These are phyloP conservation scores for Ogataea haglerorum DNA, from an alignment of 805 yeast genomes.

Conservation along the genomic window DNA sequence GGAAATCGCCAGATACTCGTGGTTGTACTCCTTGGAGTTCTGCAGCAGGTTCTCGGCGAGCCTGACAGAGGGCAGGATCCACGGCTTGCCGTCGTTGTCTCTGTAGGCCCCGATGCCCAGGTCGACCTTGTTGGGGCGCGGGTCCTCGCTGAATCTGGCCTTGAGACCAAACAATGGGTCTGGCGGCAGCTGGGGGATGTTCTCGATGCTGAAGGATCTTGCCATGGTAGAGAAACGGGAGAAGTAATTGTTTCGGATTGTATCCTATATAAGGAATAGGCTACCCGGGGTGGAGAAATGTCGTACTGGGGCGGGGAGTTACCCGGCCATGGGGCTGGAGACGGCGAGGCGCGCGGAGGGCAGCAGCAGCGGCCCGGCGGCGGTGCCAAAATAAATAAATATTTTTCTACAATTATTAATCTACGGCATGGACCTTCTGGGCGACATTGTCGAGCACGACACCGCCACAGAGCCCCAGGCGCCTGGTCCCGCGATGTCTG, in stretches of 20 bases:
- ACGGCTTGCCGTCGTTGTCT: slow-evolving; percentile 84
- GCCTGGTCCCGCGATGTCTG: slow-evolving; percentile 2
- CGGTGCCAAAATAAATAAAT: neutral
- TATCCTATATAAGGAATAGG: neutral
- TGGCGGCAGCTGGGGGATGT: slow-evolving; percentile 66
- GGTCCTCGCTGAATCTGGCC: slow-evolving; percentile 58
- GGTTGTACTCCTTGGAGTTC: slow-evolving; percentile 61
- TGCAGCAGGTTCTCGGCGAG: slow-evolving; percentile 67
- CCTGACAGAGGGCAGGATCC: slow-evolving; percentile 77
- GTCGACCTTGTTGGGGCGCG: slow-evolving; percentile 69
- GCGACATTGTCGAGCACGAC: slow-evolving; percentile 70
- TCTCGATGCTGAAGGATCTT: slow-evolving; percentile 28
- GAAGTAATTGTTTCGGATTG: neutral
- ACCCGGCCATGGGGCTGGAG: slow-evolving; percentile 2
- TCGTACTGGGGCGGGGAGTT: neutral
- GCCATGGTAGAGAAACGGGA: slow-evolving; percentile 9
- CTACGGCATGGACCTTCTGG: slow-evolving; percentile 58
- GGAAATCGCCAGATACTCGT: slow-evolving; percentile 82
- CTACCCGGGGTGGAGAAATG: slow-evolving; percentile 3
- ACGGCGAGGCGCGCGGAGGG: too few species aligned
- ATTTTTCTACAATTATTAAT: neutral
- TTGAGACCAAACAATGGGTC: slow-evolving; percentile 86
- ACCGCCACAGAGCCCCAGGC: slow-evolving; percentile 11
- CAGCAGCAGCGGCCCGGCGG: too few species aligned
- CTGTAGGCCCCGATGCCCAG: slow-evolving; percentile 94